Evolutionary conservation across 306 rosid genomes (phyloP), one percentile per base, ranked within the genome.

Genomic region (Comarum palustre): DNA sequence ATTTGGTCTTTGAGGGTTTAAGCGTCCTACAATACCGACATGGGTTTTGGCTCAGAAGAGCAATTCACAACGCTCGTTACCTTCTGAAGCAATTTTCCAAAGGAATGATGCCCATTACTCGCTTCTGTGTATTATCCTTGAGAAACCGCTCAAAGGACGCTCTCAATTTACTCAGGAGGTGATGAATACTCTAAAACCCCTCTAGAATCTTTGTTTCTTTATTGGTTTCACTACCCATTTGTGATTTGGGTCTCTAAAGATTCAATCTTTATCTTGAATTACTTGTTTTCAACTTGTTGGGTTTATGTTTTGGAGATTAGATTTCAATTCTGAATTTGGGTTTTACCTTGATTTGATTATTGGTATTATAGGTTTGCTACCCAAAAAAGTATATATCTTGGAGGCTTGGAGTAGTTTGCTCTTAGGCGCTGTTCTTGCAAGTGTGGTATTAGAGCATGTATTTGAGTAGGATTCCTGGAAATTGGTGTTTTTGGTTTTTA

Each of bases 81-180:
- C 68, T 71, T 71, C 54, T n/a, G 32, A 73, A n/a, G 60, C 9
- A 42, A 31, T 64, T 52, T 79, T 74, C 36, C 41, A 42, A 39
- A 69, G 24, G 3, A n/a, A 78, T 36, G 68, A 90, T 92, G 96
- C 77, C 81, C 75, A 17, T 80, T 76, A 80, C 77, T 54, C 88
- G 92, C 51, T 85, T 87, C 72, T 38, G 80, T 66, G 78, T 71
- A 75, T 81, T 45, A 47, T 81, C 84, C 29, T 76, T 89, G 78
- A 81, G 73, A 38, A 84, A 54, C 71, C 85, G 78, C 78, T 81
- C 77, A 25, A 51, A 11, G 2, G 78, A 83, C 58, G 69, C 80
- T 73, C 77, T 80, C 69, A 41, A 75, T 84, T 68, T 86, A 73
- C 80, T 92, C 72, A 84, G 77, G 12, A 90, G 95, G 98, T 90